Conservation (phyloP, 2,329 filamentous ascomycete genomes). For the Trichoderma guizhouense region DNA sequence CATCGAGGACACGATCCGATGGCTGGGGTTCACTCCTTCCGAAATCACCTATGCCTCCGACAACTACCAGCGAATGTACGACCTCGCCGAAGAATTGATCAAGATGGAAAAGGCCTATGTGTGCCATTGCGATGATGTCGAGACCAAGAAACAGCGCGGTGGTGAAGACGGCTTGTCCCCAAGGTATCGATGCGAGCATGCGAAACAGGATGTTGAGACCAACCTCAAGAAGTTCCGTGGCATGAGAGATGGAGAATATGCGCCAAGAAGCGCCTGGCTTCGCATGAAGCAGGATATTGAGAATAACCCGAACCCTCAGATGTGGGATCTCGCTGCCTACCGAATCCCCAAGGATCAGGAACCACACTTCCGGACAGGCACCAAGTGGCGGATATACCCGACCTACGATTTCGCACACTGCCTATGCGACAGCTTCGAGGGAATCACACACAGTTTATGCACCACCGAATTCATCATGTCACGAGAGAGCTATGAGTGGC, state of each 20-base stretch:
- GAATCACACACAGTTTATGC: slow-evolving; percentile 87
- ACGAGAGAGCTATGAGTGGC: slow-evolving; percentile 84
- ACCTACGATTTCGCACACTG: slow-evolving; percentile 89
- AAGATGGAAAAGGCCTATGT: slow-evolving; percentile 71
- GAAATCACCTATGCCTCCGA: slow-evolving; percentile 85
- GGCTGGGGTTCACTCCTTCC: slow-evolving; percentile 65
- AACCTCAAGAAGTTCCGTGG: slow-evolving; percentile 80
- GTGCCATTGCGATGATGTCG: slow-evolving; percentile 78
- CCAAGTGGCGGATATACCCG: slow-evolving; percentile 88
- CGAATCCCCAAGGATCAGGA: slow-evolving; percentile 69
- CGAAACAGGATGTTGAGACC: slow-evolving; percentile 68
- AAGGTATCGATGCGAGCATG: slow-evolving; percentile 77
- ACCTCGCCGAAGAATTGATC: slow-evolving; percentile 83
- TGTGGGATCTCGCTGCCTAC: slow-evolving; percentile 95
- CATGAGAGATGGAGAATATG: slow-evolving; percentile 90
- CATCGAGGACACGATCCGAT: slow-evolving; percentile 69
- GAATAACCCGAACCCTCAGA: slow-evolving; percentile 76
- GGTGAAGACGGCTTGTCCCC: slow-evolving; percentile 66
- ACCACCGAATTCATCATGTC: slow-evolving; percentile 89
- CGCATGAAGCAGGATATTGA: slow-evolving; percentile 87
- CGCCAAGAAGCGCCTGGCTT: slow-evolving; percentile 76
- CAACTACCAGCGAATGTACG: slow-evolving; percentile 84
- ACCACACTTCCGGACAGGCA: slow-evolving; percentile 74
- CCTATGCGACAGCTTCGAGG: slow-evolving; percentile 87
- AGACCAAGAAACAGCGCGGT: slow-evolving; percentile 84